These are phyloP conservation scores for Pseudonectria buxi DNA, from an alignment of 2,329 filamentous ascomycete species.

Conservation along the genomic window DNA sequence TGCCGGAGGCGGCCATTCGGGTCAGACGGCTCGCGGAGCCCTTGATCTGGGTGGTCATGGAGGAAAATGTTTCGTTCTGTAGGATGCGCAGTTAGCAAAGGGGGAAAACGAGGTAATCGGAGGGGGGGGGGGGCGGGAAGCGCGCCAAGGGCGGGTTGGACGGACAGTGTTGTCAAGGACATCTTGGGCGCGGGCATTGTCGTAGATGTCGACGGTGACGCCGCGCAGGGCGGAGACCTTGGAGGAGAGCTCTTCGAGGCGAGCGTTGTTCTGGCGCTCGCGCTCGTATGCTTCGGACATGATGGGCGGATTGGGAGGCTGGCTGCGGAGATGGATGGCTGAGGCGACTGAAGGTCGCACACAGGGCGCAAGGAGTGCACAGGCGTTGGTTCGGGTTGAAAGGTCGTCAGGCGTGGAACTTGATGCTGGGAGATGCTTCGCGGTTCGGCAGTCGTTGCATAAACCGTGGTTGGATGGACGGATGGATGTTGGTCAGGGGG, in stretches of 20 bases:
- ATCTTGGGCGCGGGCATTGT: conserved; percentile 82
- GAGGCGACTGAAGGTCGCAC: no score
- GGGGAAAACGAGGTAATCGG: conserved; percentile 6
- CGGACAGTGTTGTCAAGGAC: conserved; percentile 81
- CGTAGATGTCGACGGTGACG: conserved; percentile 96
- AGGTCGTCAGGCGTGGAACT: no score
- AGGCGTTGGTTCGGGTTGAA: no score
- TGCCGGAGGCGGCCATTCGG: conserved; percentile 85
- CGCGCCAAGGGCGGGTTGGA: no score
- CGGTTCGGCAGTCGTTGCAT: no score
- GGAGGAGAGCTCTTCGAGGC: conserved; percentile 79
- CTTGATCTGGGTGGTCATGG: conserved; percentile 74
- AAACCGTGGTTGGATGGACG: no score
- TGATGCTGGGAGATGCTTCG: no score
- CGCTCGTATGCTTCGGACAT: conserved; percentile 77
- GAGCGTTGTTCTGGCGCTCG: conserved; percentile 88
- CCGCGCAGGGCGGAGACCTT: conserved; percentile 90
- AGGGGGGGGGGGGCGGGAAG: background rate
- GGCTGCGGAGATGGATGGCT: background rate
- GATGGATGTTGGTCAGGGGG: no score
- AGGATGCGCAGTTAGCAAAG: background rate
- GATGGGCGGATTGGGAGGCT: conserved; percentile 5
- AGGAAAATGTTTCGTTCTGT: conserved; percentile 84
- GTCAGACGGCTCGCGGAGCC: conserved; percentile 76
- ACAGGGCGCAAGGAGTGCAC: no score